phyloP scores from a whole-genome alignment of 805 yeast genomes.

The Candida gorgasii region DNA sequence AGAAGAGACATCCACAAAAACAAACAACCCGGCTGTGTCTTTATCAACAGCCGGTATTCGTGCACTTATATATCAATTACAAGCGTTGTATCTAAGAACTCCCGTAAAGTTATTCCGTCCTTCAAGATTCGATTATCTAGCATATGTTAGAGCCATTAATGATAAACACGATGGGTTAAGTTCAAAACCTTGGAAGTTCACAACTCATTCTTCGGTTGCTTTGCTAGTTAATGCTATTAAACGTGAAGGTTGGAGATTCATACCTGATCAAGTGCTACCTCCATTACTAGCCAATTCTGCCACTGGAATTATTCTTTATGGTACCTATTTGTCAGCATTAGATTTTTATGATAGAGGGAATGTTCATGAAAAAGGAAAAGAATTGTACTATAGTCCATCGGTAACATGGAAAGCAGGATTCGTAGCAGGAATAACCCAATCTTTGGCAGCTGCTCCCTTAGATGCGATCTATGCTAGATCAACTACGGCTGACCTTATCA shows the following conservation, averaged over 20 bases:
- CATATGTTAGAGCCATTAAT: slow-evolving; percentile 57
- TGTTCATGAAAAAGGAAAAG: slow-evolving; percentile 10
- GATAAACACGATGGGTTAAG: slow-evolving; percentile 46
- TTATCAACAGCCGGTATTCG: slow-evolving; percentile 84
- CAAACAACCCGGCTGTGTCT: slow-evolving; percentile 57
- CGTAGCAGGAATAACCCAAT: slow-evolving; percentile 82
- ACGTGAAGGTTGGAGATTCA: slow-evolving; percentile 80
- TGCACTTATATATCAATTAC: slow-evolving; percentile 76
- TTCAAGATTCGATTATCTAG: slow-evolving; percentile 82
- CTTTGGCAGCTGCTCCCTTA: slow-evolving; percentile 90
- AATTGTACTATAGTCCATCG: slow-evolving; percentile 27
- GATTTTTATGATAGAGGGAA: slow-evolving; percentile 25
- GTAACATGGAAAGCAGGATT: slow-evolving; percentile 82
- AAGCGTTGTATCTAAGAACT: slow-evolving; percentile 76
- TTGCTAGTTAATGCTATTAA: slow-evolving; percentile 68
- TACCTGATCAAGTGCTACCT: slow-evolving; percentile 84
- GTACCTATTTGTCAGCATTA: slow-evolving; percentile 68
- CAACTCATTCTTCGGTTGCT: slow-evolving; percentile 80
- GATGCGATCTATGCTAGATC: slow-evolving; percentile 89
- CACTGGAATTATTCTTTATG: slow-evolving; percentile 84
- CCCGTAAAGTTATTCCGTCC: slow-evolving; percentile 87
- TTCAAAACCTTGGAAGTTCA: slow-evolving; percentile 51
- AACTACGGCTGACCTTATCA: slow-evolving; percentile 68
- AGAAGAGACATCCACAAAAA: slow-evolving; percentile 4
- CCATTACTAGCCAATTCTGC: slow-evolving; percentile 86